Conservation (phyloP, 2,329 filamentous ascomycete species). For the Pseudogymnoascus sp. region DNA sequence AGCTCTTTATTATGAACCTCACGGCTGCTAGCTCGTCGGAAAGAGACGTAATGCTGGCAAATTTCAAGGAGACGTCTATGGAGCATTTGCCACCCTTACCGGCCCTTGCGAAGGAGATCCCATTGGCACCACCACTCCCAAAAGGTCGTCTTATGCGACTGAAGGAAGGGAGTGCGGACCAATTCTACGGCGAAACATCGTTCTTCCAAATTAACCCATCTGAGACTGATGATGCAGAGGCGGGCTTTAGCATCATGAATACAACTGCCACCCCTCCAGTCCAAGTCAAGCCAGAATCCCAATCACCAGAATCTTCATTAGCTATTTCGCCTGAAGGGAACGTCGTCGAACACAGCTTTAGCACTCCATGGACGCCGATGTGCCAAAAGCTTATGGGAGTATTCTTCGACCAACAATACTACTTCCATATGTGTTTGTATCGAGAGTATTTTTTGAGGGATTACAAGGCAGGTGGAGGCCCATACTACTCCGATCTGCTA, state of each 20-base stretch:
- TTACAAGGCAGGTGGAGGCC: slow-evolving; percentile 39
- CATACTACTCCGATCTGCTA: slow-evolving; percentile 43
- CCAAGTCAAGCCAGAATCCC: not conserved
- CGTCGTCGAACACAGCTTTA: slow-evolving; percentile 6
- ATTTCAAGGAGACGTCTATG: slow-evolving; percentile 26
- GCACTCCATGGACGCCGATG: slow-evolving; percentile 18
- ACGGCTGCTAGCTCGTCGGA: slow-evolving; percentile 33
- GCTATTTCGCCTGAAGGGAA: slow-evolving; percentile 39
- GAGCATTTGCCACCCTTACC: slow-evolving; percentile 14
- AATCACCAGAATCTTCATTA: not conserved
- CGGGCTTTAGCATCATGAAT: not conserved
- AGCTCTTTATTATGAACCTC: slow-evolving; percentile 39
- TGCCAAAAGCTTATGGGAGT: slow-evolving; percentile 39
- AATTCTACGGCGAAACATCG: slow-evolving; percentile 44
- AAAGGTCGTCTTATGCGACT: slow-evolving; percentile 34
- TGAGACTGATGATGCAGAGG: slow-evolving; percentile 12
- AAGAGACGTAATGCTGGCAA: slow-evolving; percentile 37
- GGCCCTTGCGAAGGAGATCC: slow-evolving; percentile 7
- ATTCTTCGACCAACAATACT: slow-evolving; percentile 42
- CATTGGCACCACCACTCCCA: slow-evolving; percentile 20
- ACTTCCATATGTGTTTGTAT: slow-evolving; percentile 44
- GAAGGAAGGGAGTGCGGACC: slow-evolving; percentile 33
- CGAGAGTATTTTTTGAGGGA: slow-evolving; percentile 44
- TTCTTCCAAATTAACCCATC: slow-evolving; percentile 34
- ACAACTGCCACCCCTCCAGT: slow-evolving; percentile 4